Conservation (phyloP, 2,329 filamentous ascomycete species). For the Monilinia laxa region DNA sequence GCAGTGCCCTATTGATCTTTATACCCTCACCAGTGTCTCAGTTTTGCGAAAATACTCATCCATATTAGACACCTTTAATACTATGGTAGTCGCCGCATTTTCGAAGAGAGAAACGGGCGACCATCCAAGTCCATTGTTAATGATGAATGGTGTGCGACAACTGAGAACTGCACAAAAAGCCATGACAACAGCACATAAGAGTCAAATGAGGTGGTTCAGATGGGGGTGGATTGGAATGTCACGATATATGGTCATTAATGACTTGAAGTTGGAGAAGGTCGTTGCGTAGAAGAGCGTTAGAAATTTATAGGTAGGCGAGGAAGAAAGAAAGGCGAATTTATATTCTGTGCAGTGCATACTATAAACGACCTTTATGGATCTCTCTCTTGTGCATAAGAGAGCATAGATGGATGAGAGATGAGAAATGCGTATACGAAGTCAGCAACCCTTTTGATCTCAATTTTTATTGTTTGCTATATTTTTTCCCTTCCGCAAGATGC, state of each 20-base stretch:
- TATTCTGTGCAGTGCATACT: slow-evolving; percentile 3
- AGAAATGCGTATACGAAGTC: slow-evolving; percentile 18
- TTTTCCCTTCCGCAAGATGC: slow-evolving; percentile 18
- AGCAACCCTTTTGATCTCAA: neutral
- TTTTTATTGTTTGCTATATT: slow-evolving; percentile 16
- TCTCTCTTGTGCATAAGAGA: neutral
- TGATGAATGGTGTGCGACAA: slow-evolving; percentile 64
- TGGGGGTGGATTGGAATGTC: slow-evolving; percentile 93
- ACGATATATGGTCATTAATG: slow-evolving; percentile 94
- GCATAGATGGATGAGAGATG: slow-evolving; percentile 15
- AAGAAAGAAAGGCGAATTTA: neutral
- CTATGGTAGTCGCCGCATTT: slow-evolving; percentile 58
- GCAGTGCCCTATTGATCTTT: slow-evolving; percentile 75
- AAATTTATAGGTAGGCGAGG: too few relatives aligned
- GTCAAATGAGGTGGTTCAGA: slow-evolving; percentile 98
- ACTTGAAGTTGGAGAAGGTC: slow-evolving; percentile 65
- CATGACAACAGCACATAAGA: slow-evolving; percentile 87
- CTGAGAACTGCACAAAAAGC: slow-evolving; percentile 73
- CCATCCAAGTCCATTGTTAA: slow-evolving; percentile 62
- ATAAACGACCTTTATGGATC: neutral
- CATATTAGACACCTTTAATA: slow-evolving; percentile 73
- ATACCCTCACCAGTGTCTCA: slow-evolving; percentile 74
- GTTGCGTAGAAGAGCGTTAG: neutral
- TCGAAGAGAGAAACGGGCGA: slow-evolving; percentile 45
- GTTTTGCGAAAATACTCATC: slow-evolving; percentile 78